These are phyloP conservation scores for Mortierella sp. DNA, from an alignment of 371 early-diverging fungal species.

Conservation along the genomic window DNA sequence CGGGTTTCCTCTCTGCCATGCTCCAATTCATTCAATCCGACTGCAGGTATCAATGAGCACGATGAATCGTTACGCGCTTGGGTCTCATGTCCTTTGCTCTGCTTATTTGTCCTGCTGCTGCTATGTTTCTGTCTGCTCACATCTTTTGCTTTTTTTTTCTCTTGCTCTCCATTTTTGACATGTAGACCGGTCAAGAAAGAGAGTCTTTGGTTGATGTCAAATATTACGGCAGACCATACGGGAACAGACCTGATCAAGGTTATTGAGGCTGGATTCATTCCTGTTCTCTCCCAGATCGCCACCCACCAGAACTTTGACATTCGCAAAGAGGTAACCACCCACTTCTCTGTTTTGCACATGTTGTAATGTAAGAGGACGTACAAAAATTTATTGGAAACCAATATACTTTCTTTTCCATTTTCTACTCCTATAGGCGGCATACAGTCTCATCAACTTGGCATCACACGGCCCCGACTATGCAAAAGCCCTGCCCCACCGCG, in stretches of 20 bases:
- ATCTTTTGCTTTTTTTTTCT: too few relatives aligned
- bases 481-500: slow-evolving; percentile 60
- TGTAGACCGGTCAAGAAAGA: slow-evolving; percentile 79
- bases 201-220: slow-evolving; percentile 80
- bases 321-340: slow-evolving; percentile 77
- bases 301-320: slow-evolving; percentile 71
- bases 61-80: not conserved
- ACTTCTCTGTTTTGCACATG: not conserved
- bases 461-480: slow-evolving; percentile 65
- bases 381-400: too few relatives aligned
- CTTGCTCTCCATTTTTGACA: slow-evolving; percentile 9
- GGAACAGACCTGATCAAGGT: slow-evolving; percentile 62
- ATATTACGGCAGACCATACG: slow-evolving; percentile 75
- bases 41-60: slow-evolving; percentile 60
- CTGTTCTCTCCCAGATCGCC: slow-evolving; percentile 67
- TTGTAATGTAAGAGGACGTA: too few relatives aligned
- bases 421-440: slow-evolving; percentile 61
- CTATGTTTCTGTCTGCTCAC: too few relatives aligned
- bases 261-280: slow-evolving; percentile 64
- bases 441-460: slow-evolving; percentile 66
- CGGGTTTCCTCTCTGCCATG: slow-evolving; percentile 65
- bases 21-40: slow-evolving; percentile 66
- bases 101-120: not conserved
- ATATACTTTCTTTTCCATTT: not conserved
- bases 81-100: not conserved